Conservation (phyloP, 768 basidiomycete species). For the Trametes maxima region DNA sequence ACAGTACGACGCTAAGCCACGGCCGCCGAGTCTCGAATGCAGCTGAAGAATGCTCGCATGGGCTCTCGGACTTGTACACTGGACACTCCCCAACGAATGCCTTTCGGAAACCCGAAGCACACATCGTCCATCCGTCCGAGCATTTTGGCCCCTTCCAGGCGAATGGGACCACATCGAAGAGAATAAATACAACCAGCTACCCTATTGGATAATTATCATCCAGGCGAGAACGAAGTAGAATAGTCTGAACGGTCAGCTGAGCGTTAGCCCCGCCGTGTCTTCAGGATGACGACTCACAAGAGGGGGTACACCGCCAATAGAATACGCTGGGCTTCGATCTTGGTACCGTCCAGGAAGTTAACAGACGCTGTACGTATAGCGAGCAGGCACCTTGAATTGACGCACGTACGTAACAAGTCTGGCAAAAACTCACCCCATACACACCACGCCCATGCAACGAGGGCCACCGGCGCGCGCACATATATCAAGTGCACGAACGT, state of each 20-base stretch:
- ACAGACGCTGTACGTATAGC: slow-evolving; percentile 65
- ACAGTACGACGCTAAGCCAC: too few relatives aligned
- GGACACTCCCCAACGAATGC: too few relatives aligned
- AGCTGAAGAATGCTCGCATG: too few relatives aligned
- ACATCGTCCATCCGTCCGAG: not conserved
- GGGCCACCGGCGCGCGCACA: slow-evolving; percentile 82
- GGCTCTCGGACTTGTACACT: too few relatives aligned
- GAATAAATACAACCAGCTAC: slow-evolving; percentile 1
- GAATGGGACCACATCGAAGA: not conserved
- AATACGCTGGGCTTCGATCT: slow-evolving; percentile 88
- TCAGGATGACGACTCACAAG: slow-evolving; percentile 55
- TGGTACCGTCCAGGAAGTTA: slow-evolving; percentile 94
- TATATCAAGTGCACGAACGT: slow-evolving; percentile 86
- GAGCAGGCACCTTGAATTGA: not conserved
- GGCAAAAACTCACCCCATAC: slow-evolving; percentile 78
- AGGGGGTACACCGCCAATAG: slow-evolving; percentile 96
- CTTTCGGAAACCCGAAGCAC: too few relatives aligned
- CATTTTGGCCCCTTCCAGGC: not conserved
- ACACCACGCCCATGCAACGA: slow-evolving; percentile 93
- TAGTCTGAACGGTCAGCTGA: slow-evolving; percentile 46
- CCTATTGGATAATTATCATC: slow-evolving; percentile 93
- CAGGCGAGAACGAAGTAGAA: slow-evolving; percentile 95
- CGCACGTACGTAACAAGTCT: not conserved
- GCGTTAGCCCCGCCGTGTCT: not conserved
- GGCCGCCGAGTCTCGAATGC: too few relatives aligned